These are phyloP conservation scores for Quercus gilva DNA, from an alignment of 306 rosid species.

Conservation along the genomic window DNA sequence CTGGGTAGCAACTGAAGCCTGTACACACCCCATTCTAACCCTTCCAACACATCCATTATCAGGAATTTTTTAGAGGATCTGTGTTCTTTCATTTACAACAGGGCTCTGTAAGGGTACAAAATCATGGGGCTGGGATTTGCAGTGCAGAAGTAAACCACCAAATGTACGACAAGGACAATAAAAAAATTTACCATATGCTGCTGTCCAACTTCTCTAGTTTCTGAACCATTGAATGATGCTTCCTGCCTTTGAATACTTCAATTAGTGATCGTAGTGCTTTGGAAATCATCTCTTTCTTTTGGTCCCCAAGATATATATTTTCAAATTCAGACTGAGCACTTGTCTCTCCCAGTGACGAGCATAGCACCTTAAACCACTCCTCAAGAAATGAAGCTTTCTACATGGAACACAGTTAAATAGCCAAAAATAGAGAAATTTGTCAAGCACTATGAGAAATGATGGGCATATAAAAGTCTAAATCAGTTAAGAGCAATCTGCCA, in stretches of 20 bases:
- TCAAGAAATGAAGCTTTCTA: slow-evolving; percentile 77
- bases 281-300: slow-evolving; percentile 64
- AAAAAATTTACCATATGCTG: slow-evolving; percentile 10
- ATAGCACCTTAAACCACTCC: slow-evolving; percentile 70
- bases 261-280: slow-evolving; percentile 60
- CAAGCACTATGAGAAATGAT: not conserved
- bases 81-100: not conserved
- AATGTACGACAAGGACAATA: not conserved
- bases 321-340: slow-evolving; percentile 36
- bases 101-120: not conserved
- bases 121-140: not conserved
- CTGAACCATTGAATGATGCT: slow-evolving; percentile 41
- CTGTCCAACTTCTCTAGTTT: slow-evolving; percentile 63
- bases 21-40: not conserved
- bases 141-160: not conserved
- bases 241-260: slow-evolving; percentile 56
- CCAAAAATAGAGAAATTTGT: slow-evolving; percentile 3
- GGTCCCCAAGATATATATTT: slow-evolving; percentile 37
- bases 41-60: not conserved
- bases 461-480: not conserved
- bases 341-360: slow-evolving; percentile 44
- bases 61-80: not conserved
- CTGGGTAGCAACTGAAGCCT: not conserved
- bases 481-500: not conserved
- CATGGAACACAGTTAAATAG: slow-evolving; percentile 3